Evolutionary conservation across 2,329 filamentous ascomycete species (phyloP).

Genomic region (Chrysoporthe cubensis): DNA sequence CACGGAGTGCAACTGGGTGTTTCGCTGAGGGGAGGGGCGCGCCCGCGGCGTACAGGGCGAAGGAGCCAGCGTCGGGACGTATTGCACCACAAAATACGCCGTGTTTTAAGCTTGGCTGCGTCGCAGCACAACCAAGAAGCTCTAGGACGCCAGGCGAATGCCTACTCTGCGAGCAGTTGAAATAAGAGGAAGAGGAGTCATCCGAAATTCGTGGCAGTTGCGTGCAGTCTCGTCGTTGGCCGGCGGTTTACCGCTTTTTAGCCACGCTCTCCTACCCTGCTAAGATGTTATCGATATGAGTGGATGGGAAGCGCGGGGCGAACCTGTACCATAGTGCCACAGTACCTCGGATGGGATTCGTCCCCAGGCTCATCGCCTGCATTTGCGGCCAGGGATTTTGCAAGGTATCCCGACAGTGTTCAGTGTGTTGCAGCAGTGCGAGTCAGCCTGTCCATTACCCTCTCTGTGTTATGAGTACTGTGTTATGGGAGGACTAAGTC

Average conservation of each 20-base stretch:
- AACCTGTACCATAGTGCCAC: background rate
- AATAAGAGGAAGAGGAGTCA: background rate
- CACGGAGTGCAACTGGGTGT: background rate
- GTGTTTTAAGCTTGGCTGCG: background rate
- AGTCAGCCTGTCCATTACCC: background rate
- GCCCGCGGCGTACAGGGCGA: background rate
- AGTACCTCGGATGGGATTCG: no score
- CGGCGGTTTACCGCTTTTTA: conserved; percentile 3
- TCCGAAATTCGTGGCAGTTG: no score
- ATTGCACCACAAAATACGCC: background rate
- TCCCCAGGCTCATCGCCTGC: background rate
- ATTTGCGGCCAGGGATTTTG: background rate
- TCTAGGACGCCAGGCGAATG: background rate
- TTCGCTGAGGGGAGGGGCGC: background rate
- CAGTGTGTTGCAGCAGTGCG: background rate
- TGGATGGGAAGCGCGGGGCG: conserved; percentile 1
- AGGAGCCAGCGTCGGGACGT: background rate
- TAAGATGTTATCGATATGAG: conserved; percentile 6
- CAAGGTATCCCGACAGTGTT: no score
- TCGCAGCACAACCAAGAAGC: background rate
- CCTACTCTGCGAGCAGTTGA: background rate
- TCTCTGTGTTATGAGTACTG: background rate
- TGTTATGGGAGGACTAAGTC: background rate
- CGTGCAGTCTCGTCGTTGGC: background rate
- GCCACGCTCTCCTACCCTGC: background rate